These are phyloP conservation scores for Pholiota conissans DNA, from an alignment of 768 basidiomycete species.

Conservation along the genomic window DNA sequence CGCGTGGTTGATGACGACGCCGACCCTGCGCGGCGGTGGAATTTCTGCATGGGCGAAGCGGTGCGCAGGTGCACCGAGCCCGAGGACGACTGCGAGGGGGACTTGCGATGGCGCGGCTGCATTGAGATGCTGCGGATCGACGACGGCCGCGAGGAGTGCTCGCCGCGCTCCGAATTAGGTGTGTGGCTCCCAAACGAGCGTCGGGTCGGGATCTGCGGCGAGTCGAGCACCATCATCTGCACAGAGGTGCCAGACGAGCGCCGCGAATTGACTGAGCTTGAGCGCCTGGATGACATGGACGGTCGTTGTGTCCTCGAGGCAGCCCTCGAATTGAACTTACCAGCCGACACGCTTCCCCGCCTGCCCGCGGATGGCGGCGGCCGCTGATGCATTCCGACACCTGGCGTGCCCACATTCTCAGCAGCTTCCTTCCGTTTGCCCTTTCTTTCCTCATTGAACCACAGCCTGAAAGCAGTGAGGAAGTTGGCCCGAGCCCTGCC, in stretches of 20 bases:
- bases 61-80: conserved; percentile 67
- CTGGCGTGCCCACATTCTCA: conserved; percentile 20
- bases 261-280: conserved; percentile 89
- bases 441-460: conserved; percentile 92
- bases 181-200: conserved; percentile 80
- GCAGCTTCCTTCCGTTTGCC: conserved; percentile 72
- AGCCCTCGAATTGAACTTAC: conserved; percentile 17
- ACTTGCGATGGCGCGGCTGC: conserved; percentile 67
- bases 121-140: conserved; percentile 80
- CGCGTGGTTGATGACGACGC: conserved; percentile 68
- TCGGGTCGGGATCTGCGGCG: conserved; percentile 61
- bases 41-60: conserved; percentile 76
- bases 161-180: conserved; percentile 84
- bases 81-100: conserved; percentile 75
- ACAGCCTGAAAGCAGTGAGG: conserved; percentile 80
- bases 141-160: conserved; percentile 76
- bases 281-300: conserved; percentile 79
- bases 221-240: conserved; percentile 57
- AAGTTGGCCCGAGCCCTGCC: conserved; percentile 68
- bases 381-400: neutral
- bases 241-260: conserved; percentile 56
- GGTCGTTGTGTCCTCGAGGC: conserved; percentile 66
- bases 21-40: conserved; percentile 78
- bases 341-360: conserved; percentile 12
- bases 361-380: conserved; percentile 2